Base-by-base conservation (phyloP, 306 rosid genomes). In the Rosa lucieae region DNA sequence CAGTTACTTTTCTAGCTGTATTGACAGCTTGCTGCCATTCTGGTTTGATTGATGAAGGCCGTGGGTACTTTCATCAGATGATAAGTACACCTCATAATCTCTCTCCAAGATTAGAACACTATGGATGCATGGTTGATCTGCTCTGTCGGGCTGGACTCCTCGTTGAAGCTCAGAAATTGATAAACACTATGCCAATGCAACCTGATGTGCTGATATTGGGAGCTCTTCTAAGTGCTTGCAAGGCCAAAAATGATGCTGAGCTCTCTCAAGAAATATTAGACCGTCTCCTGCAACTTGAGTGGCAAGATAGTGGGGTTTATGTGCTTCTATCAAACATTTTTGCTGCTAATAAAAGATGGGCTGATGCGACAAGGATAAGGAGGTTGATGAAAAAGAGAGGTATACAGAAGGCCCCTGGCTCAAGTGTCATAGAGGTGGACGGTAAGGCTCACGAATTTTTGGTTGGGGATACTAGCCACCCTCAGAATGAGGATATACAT, bases 161-260 rank as follows among this genome's bases (percentile, higher is more conserved):
- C 71, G 84, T 53, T 78, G 95, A 91, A 85, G 97, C 98, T 55
- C 81, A 77, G 66, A 87, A 80, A 80, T 78, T 93, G 85, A 83
- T 90, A 86, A 87, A 80, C 75, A 81, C 84, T 69, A 91, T 93
- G 98, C 89, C 92, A 6, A 89, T 91, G 91, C 81, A 85, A 74
- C 98, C 97, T n/a, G 98, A 91, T 86, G 86, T 82, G 82, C 85
- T 84, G 79, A 93, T 91, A 59, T 79, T 89, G 82, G 97, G 97
- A 74, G 88, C 93, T 84, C 87, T 90, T 74, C 87, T 92, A 74
- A 82, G 88, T 21, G 87, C 91, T 70, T 90, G 86, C 73, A 88
- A 79, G 74, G 82, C 90, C 66, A 78, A 76, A 66, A 91, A 89
- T 76, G 80, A 86, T 63, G 72, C 80, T 21, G 90, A 83, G 73